A percentile compares a stretch with the other conserved stretches of the same genome.
Conservation (phyloP, 305 asterid genomes). For the Fraxinus latifolia region DNA sequence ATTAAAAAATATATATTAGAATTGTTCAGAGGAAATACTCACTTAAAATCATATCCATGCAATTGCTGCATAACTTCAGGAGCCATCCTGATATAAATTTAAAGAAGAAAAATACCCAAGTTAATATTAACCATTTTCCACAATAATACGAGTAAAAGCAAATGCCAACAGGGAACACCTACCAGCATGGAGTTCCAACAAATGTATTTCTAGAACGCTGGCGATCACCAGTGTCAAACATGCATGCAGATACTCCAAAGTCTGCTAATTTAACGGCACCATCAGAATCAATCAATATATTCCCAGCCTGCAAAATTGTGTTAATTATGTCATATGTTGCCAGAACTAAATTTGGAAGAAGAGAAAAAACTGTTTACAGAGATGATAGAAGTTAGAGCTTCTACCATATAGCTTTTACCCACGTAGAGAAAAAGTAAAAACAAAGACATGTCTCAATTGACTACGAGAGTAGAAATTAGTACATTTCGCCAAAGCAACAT, state of each 20-base stretch:
- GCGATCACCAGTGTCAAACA: slow-evolving; percentile 93
- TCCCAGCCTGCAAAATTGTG: slow-evolving; percentile 68
- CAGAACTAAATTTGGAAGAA: slow-evolving; percentile 6
- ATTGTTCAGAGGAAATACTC: slow-evolving; percentile 23
- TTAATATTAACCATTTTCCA: background rate
- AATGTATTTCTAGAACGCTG: slow-evolving; percentile 90
- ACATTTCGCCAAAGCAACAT: background rate
- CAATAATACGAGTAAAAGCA: slow-evolving; percentile 3
- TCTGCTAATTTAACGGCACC: slow-evolving; percentile 83
- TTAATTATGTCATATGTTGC: background rate
- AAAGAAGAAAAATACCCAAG: background rate
- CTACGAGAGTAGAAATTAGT: slow-evolving; percentile 2
- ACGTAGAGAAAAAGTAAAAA: background rate
- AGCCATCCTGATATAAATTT: slow-evolving; percentile 53
- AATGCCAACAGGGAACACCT: slow-evolving; percentile 14
- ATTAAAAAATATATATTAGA: background rate
- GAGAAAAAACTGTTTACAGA: background rate
- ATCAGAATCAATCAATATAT: slow-evolving; percentile 72
- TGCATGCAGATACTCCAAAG: slow-evolving; percentile 92
- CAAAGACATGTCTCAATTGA: slow-evolving; percentile 6
- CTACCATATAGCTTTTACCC: background rate
- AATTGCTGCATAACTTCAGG: slow-evolving; percentile 75
- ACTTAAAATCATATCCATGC: slow-evolving; percentile 75
- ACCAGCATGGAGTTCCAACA: slow-evolving; percentile 99
- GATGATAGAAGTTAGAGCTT: slow-evolving; percentile 9